These are phyloP conservation scores for Saitoella complicata DNA, from an alignment of 805 yeast genomes.

Conservation along the genomic window DNA sequence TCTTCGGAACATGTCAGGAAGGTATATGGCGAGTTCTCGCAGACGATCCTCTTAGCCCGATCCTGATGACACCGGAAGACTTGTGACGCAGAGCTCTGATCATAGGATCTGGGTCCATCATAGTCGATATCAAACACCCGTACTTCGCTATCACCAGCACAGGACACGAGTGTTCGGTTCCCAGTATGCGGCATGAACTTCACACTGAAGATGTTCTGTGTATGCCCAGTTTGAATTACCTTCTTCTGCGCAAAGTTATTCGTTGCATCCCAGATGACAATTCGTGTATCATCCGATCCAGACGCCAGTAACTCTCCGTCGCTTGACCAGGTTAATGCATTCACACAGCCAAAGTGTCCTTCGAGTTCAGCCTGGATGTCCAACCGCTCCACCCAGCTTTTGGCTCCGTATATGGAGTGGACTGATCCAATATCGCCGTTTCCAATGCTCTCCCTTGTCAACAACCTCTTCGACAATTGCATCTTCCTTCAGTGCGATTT, in stretches of 20 bases:
- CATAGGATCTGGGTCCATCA: constrained; percentile 1
- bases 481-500: no score
- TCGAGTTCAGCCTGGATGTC: neutral
- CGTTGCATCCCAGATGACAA: constrained; percentile 10
- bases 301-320: constrained; percentile 12
- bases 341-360: constrained; percentile 12
- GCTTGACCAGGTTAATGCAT: constrained; percentile 12
- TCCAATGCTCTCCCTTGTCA: no score
- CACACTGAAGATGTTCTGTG: constrained; percentile 11
- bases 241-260: constrained; percentile 7
- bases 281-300: constrained; percentile 12
- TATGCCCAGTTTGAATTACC: constrained; percentile 12
- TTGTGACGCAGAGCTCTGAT: constrained; percentile 1
- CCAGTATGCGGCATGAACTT: constrained; percentile 11
- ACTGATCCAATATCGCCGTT: no score
- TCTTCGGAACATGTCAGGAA: constrained; percentile 12
- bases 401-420: neutral
- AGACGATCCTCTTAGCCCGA: constrained; percentile 11
- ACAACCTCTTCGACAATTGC: no score
- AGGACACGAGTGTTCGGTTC: constrained; percentile 7
- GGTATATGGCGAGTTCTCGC: constrained; percentile 7
- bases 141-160: constrained; percentile 10
- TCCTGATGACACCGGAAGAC: constrained; percentile 6
- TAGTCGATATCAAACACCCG: constrained; percentile 11
- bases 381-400: neutral